A percentile compares a stretch with the other conserved stretches of the same genome.
Evolutionary conservation across 1,284 basidiomycete species (phyloP).

Genomic region (Fomes fomentarius): DNA sequence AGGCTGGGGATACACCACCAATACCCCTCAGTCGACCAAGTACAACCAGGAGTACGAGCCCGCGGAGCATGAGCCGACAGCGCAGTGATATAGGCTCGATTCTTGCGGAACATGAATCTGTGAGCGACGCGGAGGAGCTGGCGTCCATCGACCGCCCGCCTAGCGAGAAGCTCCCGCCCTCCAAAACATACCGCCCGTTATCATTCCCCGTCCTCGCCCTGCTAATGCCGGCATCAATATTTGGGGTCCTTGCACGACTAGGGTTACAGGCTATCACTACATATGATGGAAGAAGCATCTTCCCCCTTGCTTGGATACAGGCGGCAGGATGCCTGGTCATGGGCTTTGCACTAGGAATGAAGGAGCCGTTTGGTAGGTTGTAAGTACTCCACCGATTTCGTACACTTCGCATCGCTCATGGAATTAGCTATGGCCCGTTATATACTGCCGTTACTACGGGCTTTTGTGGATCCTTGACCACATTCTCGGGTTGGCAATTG

Average conservation of each 20-base stretch:
- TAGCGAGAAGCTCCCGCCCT: slow-evolving; percentile 42
- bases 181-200: slow-evolving; percentile 58
- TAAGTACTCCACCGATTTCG: too few species aligned
- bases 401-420: too few species aligned
- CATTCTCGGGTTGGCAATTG: slow-evolving; percentile 95
- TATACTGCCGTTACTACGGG: slow-evolving; percentile 92
- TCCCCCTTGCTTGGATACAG: slow-evolving; percentile 87
- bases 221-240: slow-evolving; percentile 75
- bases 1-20: not conserved
- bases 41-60: not conserved
- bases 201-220: slow-evolving; percentile 69
- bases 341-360: slow-evolving; percentile 76
- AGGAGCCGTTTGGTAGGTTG: slow-evolving; percentile 75
- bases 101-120: slow-evolving; percentile 39
- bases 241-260: slow-evolving; percentile 80
- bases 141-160: slow-evolving; percentile 58
- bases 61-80: not conserved
- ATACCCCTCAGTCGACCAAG: not conserved
- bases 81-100: slow-evolving; percentile 33
- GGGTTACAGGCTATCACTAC: slow-evolving; percentile 73
- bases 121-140: slow-evolving; percentile 43
- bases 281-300: slow-evolving; percentile 80
- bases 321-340: slow-evolving; percentile 91
- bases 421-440: slow-evolving; percentile 84
- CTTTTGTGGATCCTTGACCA: slow-evolving; percentile 95